phyloP scores from a whole-genome alignment of 805 yeast genomes.

The Yamadazyma laniorum region DNA sequence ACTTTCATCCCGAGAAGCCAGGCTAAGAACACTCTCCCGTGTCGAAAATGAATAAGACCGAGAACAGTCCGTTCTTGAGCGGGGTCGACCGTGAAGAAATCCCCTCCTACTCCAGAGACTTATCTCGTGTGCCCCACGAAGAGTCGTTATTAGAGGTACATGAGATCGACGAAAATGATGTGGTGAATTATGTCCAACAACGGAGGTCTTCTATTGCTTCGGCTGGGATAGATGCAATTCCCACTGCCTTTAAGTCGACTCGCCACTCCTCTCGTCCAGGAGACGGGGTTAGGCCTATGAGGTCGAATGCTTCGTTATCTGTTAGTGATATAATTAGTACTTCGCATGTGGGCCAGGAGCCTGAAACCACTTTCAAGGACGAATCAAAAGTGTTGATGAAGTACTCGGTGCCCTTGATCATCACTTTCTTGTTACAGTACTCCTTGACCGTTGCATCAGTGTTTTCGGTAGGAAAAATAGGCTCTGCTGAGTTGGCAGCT shows the following conservation, averaged over 20 bases:
- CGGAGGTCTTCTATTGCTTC: constrained; percentile 39
- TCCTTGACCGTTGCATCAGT: constrained; percentile 75
- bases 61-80: constrained; percentile 17
- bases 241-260: constrained; percentile 2
- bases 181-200: constrained; percentile 38
- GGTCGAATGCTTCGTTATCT: constrained; percentile 14
- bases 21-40: too few species aligned
- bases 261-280: constrained; percentile 5
- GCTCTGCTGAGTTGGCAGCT: constrained; percentile 70
- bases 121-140: constrained; percentile 7
- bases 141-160: constrained; percentile 7
- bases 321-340: constrained; percentile 11
- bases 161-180: constrained; percentile 33
- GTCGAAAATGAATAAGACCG: constrained; percentile 12
- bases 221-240: constrained; percentile 24
- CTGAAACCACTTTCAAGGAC: constrained; percentile 38
- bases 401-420: constrained; percentile 56
- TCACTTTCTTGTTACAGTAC: constrained; percentile 68
- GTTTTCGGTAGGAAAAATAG: constrained; percentile 73
- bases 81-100: neutral
- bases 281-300: constrained; percentile 19
- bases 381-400: constrained; percentile 40
- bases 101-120: constrained; percentile 8
- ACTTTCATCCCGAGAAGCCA: too few species aligned
- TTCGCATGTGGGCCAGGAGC: constrained; percentile 32